A percentile compares a stretch with the other conserved stretches of the same genome.
Evolutionary conservation across 108 stramenopile species (phyloP).

Genomic region (Skeletonema potamos): DNA sequence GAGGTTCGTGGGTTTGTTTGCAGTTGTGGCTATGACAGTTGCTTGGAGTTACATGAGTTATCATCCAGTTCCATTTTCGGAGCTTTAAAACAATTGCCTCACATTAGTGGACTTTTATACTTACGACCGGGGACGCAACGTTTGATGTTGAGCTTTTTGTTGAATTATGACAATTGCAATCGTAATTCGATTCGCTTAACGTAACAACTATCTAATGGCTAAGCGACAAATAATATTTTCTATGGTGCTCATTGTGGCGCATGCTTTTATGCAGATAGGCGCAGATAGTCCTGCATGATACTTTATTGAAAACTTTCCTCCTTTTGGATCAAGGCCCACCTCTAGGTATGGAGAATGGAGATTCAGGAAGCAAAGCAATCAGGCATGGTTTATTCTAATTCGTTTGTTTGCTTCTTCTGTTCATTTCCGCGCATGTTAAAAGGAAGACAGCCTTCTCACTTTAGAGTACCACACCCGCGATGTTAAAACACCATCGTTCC

Average conservation of each 20-base stretch:
- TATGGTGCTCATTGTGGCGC: background rate
- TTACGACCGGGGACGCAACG: background rate
- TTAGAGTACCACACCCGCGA: no score
- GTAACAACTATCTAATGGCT: background rate
- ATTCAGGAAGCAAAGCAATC: no score
- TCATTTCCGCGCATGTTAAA: no score
- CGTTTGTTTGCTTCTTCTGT: no score
- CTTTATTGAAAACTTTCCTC: no score
- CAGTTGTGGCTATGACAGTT: constrained; percentile 27
- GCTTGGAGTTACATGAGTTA: constrained; percentile 23
- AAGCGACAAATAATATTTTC: background rate
- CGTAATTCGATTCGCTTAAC: background rate
- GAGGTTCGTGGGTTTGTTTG: constrained; percentile 33
- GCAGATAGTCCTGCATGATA: no score
- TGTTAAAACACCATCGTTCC: no score
- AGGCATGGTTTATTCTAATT: no score
- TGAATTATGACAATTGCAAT: background rate
- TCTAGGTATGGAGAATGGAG: no score
- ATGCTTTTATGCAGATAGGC: no score
- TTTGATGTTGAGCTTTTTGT: background rate
- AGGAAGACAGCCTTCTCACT: no score
- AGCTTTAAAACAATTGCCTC: background rate
- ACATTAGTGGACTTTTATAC: background rate
- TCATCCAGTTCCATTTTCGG: constrained; percentile 44
- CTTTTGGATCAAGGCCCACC: no score